These are phyloP conservation scores for Cladosporium sp. DNA, from an alignment of 2,329 filamentous ascomycete species.

Conservation along the genomic window DNA sequence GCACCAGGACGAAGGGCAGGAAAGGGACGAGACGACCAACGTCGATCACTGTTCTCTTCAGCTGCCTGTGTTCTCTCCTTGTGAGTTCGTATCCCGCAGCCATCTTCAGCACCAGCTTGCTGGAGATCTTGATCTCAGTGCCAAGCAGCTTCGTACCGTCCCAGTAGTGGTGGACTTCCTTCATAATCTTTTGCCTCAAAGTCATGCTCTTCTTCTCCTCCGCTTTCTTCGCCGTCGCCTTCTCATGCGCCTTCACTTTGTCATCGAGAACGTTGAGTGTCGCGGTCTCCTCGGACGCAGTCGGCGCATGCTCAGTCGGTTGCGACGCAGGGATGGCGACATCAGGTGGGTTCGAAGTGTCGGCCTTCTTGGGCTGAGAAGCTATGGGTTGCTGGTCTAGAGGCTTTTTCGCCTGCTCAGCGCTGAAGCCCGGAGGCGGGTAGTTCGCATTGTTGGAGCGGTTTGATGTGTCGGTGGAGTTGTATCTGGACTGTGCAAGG, in stretches of 20 bases:
- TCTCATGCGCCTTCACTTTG: constrained; percentile 52
- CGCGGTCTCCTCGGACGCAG: constrained; percentile 47
- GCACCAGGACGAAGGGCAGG: constrained; percentile 94
- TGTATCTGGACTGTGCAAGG: constrained; percentile 52
- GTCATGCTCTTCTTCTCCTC: constrained; percentile 84
- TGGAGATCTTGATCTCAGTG: constrained; percentile 90
- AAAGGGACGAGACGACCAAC: constrained; percentile 90
- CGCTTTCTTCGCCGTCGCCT: constrained; percentile 61
- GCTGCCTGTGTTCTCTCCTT: constrained; percentile 85
- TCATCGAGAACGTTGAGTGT: constrained; percentile 63
- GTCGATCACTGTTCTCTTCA: constrained; percentile 91
- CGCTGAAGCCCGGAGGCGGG: constrained; percentile 86
- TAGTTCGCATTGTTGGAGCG: constrained; percentile 48
- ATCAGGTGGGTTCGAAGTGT: constrained; percentile 27
- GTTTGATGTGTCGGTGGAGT: constrained; percentile 58
- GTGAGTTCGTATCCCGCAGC: constrained; percentile 95
- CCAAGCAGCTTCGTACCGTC: constrained; percentile 94
- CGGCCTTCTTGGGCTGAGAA: constrained; percentile 27
- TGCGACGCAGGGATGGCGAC: constrained; percentile 38
- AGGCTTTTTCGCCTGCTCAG: constrained; percentile 86
- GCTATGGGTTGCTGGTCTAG: constrained; percentile 52
- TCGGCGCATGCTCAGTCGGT: constrained; percentile 49
- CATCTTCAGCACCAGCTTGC: constrained; percentile 91
- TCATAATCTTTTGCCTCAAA: constrained; percentile 88
- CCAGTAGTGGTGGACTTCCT: constrained; percentile 93